A percentile compares a stretch with the other conserved stretches of the same genome.
These are phyloP conservation scores for Cutaneotrichosporon daszewskae DNA, from an alignment of 1,284 basidiomycete genomes.

Conservation along the genomic window DNA sequence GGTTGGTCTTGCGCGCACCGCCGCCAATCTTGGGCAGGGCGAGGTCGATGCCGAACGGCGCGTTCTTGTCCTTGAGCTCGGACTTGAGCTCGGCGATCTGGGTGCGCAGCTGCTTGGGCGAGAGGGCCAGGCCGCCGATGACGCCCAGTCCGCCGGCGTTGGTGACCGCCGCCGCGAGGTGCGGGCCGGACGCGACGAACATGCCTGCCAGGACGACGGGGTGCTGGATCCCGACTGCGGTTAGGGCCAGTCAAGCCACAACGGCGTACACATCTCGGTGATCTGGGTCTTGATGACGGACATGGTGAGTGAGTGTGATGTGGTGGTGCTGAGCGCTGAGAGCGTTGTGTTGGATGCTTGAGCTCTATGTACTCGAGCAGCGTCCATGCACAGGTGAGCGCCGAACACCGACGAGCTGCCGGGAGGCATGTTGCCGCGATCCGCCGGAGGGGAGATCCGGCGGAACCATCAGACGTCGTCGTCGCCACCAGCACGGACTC, in stretches of 20 bases:
- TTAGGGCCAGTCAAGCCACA: no score
- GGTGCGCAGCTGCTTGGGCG: constrained; percentile 43
- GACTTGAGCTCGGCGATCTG: constrained; percentile 70
- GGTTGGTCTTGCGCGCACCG: constrained; percentile 74
- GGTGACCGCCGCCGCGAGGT: constrained; percentile 64
- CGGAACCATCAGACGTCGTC: no score
- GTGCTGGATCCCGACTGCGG: constrained; percentile 66
- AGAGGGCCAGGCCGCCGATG: constrained; percentile 10
- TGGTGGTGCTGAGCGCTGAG: no score
- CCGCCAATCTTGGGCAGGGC: constrained; percentile 76
- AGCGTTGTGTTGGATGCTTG: no score
- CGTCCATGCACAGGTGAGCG: no score
- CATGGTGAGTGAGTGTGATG: no score
- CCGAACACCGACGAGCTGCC: no score
- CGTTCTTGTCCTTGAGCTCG: constrained; percentile 52
- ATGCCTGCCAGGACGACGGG: constrained; percentile 76
- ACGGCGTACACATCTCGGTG: constrained; percentile 4
- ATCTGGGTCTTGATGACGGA: constrained; percentile 8
- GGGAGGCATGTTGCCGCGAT: no score
- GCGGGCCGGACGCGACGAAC: constrained; percentile 82
- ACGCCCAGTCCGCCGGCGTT: constrained; percentile 88
- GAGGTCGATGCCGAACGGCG: constrained; percentile 80
- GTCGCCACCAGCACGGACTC: no score
- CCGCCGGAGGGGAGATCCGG: no score
- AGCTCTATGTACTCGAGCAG: no score